Conservation (phyloP, 306 rosid genomes). For the Pachyrhizus erosus region DNA sequence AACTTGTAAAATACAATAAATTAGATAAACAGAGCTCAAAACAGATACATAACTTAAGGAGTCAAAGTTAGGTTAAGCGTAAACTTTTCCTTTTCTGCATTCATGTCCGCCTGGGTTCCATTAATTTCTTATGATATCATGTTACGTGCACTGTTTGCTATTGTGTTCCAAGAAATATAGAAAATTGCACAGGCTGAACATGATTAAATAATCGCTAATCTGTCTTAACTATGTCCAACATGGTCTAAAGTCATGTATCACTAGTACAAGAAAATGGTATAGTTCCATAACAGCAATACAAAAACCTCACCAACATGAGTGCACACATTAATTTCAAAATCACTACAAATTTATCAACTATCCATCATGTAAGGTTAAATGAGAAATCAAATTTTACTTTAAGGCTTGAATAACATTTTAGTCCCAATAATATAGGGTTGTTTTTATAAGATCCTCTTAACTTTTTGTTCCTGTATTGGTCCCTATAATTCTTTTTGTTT, state of each 20-base stretch:
- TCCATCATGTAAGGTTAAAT: background rate
- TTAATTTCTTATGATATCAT: background rate
- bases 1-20: constrained; percentile 19
- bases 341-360: background rate
- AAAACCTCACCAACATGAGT: background rate
- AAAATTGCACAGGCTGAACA: background rate
- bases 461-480: background rate
- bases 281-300: background rate
- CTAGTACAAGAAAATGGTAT: background rate
- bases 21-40: background rate
- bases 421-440: background rate
- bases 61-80: background rate
- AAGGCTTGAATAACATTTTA: background rate
- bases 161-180: background rate
- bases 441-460: background rate
- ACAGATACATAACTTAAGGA: background rate
- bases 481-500: background rate
- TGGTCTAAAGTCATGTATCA: constrained; percentile 7
- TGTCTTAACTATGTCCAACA: background rate
- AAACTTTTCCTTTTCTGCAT: background rate
- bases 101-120: background rate
- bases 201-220: background rate
- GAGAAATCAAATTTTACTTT: background rate
- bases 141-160: background rate
- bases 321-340: background rate